Conservation (phyloP, 75 land plant species). For the Sequoiadendron giganteum region DNA sequence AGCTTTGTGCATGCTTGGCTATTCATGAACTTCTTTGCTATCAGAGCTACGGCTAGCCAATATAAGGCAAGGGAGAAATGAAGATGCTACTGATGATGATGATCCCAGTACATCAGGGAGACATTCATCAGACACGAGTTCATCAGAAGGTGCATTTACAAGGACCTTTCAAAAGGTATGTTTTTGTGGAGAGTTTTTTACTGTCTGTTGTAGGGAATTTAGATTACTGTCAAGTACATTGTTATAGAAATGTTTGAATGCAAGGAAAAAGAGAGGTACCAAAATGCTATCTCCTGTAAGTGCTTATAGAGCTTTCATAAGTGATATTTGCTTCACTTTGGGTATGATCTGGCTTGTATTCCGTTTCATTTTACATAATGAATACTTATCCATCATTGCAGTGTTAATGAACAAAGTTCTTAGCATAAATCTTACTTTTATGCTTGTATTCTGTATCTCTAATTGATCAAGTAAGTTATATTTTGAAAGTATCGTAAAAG, state of each 20-base stretch:
- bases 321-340: not conserved
- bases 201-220: not conserved
- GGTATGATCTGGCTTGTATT: not conserved
- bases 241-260: not conserved
- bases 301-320: not conserved
- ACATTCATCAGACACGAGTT: constrained; percentile 30
- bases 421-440: not conserved
- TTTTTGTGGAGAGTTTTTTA: not conserved
- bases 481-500: not conserved
- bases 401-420: not conserved
- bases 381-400: not conserved
- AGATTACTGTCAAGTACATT: not conserved
- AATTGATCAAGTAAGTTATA: not conserved
- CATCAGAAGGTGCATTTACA: constrained; percentile 16
- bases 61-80: constrained; percentile 45
- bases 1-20: not conserved
- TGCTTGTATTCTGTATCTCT: not conserved
- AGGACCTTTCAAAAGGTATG: constrained; percentile 18
- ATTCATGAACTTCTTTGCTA: not conserved
- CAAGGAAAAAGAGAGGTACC: not conserved
- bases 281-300: not conserved
- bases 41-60: constrained; percentile 79
- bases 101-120: constrained; percentile 84
- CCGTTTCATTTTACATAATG: not conserved
- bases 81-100: constrained; percentile 76